Evolutionary conservation across 345 rosid genomes (phyloP).

Genomic region (Syzygium grande): DNA sequence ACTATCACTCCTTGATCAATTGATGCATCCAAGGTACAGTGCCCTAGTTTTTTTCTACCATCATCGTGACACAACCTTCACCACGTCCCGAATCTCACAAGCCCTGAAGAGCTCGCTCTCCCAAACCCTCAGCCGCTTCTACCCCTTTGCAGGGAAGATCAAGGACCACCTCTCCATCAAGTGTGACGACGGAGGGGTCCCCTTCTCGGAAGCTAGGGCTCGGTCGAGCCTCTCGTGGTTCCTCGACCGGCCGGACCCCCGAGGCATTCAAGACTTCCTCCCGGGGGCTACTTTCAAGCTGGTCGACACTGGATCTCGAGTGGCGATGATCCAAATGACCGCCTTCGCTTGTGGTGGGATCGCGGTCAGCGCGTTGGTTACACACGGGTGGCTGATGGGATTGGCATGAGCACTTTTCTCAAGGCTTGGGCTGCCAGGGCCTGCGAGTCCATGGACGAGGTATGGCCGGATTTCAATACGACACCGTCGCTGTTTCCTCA

Average conservation of each 20-base stretch:
- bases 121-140: neutral
- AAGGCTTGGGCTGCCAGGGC: neutral
- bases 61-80: neutral
- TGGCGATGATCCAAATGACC: neutral
- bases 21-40: neutral
- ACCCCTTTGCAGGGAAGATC: slow-evolving; percentile 1
- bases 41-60: neutral
- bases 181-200: neutral
- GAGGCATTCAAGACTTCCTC: neutral
- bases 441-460: neutral
- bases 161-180: neutral
- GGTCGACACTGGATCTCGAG: neutral
- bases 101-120: neutral
- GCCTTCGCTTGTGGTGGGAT: neutral
- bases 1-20: slow-evolving; percentile 33
- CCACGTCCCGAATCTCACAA: neutral
- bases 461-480: neutral
- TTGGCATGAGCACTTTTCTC: neutral
- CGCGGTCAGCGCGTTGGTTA: neutral
- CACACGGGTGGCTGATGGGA: neutral
- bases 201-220: neutral
- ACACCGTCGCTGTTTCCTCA: neutral
- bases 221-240: neutral
- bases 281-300: neutral
- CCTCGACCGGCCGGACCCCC: neutral